Conservation (phyloP, 1,139 yeast genomes). For the Yamadazyma trypodendri region DNA sequence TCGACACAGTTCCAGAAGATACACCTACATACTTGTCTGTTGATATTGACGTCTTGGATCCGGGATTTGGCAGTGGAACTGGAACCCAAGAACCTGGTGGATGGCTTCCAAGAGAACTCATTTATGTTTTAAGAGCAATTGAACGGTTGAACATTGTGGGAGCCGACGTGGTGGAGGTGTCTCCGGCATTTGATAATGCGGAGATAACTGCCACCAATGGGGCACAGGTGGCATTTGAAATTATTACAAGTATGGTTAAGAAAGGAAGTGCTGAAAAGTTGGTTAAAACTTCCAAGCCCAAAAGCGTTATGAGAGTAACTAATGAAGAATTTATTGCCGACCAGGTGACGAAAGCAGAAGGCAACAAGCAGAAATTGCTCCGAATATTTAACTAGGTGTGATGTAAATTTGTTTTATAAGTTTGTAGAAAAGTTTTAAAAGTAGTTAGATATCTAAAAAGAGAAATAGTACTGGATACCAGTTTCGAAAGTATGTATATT, state of each 20-base stretch:
- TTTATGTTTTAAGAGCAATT: constrained; percentile 57
- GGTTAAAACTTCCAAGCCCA: constrained; percentile 5
- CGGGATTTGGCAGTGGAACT: constrained; percentile 78
- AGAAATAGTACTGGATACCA: too few species aligned
- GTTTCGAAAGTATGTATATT: too few species aligned
- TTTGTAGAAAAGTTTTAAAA: too few species aligned
- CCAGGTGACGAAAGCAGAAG: constrained; percentile 4
- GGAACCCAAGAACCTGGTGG: constrained; percentile 88
- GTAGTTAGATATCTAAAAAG: too few species aligned
- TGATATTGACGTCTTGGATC: constrained; percentile 74
- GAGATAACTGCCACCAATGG: constrained; percentile 77
- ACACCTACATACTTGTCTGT: constrained; percentile 71
- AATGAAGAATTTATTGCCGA: constrained; percentile 4
- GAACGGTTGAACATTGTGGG: constrained; percentile 66
- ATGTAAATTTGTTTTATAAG: too few species aligned
- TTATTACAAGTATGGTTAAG: constrained; percentile 72
- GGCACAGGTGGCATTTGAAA: constrained; percentile 71
- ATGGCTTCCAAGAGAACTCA: constrained; percentile 72
- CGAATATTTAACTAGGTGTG: constrained; percentile 3
- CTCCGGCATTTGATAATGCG: constrained; percentile 71
- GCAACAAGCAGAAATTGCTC: constrained; percentile 9
- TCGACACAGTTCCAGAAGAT: constrained; percentile 49
- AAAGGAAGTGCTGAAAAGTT: constrained; percentile 34
- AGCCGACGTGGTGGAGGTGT: constrained; percentile 76
- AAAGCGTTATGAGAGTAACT: neutral